Evolutionary conservation across 1,284 basidiomycete genomes (phyloP).

Genomic region (Irpex sp.): DNA sequence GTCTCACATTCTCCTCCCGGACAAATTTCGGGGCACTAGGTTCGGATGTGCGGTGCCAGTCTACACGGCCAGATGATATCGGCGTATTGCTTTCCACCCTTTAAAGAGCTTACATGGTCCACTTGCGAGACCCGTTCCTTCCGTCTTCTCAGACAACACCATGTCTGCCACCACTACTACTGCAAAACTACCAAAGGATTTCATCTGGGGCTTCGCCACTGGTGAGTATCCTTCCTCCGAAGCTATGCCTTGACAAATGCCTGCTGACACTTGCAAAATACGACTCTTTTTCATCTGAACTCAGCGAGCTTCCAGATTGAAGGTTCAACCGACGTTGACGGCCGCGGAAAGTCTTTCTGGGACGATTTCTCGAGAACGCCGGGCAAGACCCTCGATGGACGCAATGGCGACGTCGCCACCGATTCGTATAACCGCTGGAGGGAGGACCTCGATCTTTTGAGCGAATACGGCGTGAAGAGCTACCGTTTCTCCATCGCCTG

Average conservation of each 20-base stretch:
- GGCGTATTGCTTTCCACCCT: slow-evolving; percentile 20
- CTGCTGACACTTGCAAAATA: slow-evolving; percentile 9
- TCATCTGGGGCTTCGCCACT: slow-evolving; percentile 73
- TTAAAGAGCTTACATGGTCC: slow-evolving; percentile 24
- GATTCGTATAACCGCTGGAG: slow-evolving; percentile 68
- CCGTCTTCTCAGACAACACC: slow-evolving; percentile 17
- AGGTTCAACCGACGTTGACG: slow-evolving; percentile 53
- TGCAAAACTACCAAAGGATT: slow-evolving; percentile 44
- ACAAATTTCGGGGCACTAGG: slow-evolving; percentile 26
- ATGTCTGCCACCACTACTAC: slow-evolving; percentile 20
- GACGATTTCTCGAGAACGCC: slow-evolving; percentile 68
- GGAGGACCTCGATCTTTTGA: slow-evolving; percentile 65
- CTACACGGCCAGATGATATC: slow-evolving; percentile 27
- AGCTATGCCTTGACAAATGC: too few species aligned
- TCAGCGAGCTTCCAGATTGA: slow-evolving; percentile 67
- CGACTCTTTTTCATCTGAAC: slow-evolving; percentile 8
- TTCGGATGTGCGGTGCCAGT: slow-evolving; percentile 29
- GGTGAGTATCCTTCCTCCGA: slow-evolving; percentile 31
- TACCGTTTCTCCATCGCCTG: slow-evolving; percentile 68
- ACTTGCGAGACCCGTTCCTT: slow-evolving; percentile 17
- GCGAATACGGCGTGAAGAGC: slow-evolving; percentile 32
- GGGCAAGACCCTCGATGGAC: slow-evolving; percentile 63
- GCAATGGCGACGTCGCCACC: slow-evolving; percentile 65
- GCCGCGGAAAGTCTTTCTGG: slow-evolving; percentile 69
- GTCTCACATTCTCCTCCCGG: slow-evolving; percentile 17